Percentiles rank a stretch among this genome's conserved stretches.
Conservation (phyloP, 352 stramenopile genomes). For the Aphanomyces astaci region DNA sequence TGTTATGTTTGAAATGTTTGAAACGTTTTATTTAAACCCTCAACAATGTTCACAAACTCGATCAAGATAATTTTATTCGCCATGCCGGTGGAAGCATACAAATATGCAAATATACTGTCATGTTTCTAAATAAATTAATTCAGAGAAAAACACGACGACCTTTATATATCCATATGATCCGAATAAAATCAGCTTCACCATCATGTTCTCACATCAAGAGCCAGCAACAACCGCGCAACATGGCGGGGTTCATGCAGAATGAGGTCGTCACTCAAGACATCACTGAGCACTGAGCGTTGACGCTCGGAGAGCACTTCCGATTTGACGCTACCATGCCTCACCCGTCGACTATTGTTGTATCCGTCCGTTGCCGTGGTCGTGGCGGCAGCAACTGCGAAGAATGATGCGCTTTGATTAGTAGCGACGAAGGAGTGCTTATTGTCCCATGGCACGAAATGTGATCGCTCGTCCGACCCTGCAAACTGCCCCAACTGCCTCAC, state of each 20-base stretch:
- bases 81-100: too few species aligned
- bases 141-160: too few species aligned
- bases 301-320: not conserved
- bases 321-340: not conserved
- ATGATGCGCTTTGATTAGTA: not conserved
- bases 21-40: too few species aligned
- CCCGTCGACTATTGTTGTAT: not conserved
- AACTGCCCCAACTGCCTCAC: conserved; percentile 9
- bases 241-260: not conserved
- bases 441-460: not conserved
- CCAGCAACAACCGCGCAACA: not conserved
- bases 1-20: not conserved
- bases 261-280: not conserved
- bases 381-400: too few species aligned
- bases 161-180: too few species aligned
- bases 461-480: not conserved
- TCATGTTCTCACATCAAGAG: too few species aligned
- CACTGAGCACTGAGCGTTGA: not conserved
- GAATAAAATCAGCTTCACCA: too few species aligned
- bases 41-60: too few species aligned
- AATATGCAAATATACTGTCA: too few species aligned
- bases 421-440: not conserved
- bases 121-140: too few species aligned
- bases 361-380: not conserved
- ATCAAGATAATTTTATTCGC: too few species aligned